Base-by-base conservation (phyloP, 192 early-diverging fungal species). In the Podila minutissima region DNA sequence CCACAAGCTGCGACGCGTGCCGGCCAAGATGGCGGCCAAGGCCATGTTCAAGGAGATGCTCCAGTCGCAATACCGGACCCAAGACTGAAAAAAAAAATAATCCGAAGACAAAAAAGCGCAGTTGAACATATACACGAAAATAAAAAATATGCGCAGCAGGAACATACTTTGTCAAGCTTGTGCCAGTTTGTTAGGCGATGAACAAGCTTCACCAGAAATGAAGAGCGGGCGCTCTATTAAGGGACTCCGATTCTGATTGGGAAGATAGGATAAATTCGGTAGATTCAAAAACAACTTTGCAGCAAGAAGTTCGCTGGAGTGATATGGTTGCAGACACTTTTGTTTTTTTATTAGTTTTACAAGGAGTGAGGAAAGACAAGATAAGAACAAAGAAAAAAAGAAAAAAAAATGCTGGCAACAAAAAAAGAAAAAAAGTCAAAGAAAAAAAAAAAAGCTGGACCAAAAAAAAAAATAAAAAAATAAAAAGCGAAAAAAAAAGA, bases 31-130 rank as follows among this genome's bases (percentile, higher is more conserved):
- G 66, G 77, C 77, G 22, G 64, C 77, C 46, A 81, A 81, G 29
- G 77, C 77, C 61, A 81, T 81, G 77, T 81, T 81, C 62, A 81
- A 81, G 49, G 67, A 69, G 28, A 15, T 79, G 51, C 76, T 65
- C 24, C 66, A 57, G n/a, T 38, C 20, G 20, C 15, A 38, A 38
- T 37, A 63, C 32, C 29, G 37, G 22, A 50, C 38, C 41, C 33
- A 35, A 35, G 41, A 50, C 22, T n/a, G 6, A 37, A 63, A 4
- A 20, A 26, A 49, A 49, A 41, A 49, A 64, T n/a, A 64, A 15
- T 59, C 59, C 33, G 33, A 35, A 35, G 33, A 41, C 11, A 12
- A 41, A 13, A 10, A 41, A 13, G 38, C 38, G 12, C 33, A 6
- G 33, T 13, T 41, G 38, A 41, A 2, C 38, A 41, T 41, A 41